Evolutionary conservation across 257 asterid species (phyloP).

Genomic region (Penstemon davidsonii): DNA sequence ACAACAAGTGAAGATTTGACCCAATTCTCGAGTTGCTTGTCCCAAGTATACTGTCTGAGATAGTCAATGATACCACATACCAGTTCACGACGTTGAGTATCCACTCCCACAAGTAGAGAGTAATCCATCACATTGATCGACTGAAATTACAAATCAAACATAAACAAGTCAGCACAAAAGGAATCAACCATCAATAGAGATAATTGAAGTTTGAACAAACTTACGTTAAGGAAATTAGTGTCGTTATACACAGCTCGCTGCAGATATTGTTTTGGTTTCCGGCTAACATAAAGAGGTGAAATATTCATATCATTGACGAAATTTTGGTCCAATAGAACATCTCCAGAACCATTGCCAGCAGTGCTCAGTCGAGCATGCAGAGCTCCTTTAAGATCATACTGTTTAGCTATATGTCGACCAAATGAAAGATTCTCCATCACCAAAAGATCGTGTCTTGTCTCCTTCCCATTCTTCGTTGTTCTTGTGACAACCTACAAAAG

Average conservation of each 20-base stretch:
- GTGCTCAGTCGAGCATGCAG: constrained; percentile 68
- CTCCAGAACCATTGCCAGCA: constrained; percentile 55
- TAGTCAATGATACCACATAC: constrained; percentile 94
- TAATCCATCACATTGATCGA: constrained; percentile 90
- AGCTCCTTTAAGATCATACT: constrained; percentile 92
- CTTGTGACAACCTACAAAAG: constrained; percentile 53
- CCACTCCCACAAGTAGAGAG: constrained; percentile 93
- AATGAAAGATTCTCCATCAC: constrained; percentile 96
- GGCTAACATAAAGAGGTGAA: constrained; percentile 82
- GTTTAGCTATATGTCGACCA: constrained; percentile 61
- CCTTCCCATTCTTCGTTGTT: constrained; percentile 63
- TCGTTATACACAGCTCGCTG: constrained; percentile 97
- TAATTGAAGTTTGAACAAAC: constrained; percentile 23
- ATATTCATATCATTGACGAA: constrained; percentile 82
- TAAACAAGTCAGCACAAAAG: background rate
- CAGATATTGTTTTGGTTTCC: constrained; percentile 70
- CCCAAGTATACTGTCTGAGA: constrained; percentile 98
- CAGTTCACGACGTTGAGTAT: constrained; percentile 63
- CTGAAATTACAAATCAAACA: constrained; percentile 35
- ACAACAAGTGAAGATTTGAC: constrained; percentile 89
- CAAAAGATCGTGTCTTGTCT: constrained; percentile 71
- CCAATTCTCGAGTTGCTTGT: constrained; percentile 91
- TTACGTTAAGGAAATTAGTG: constrained; percentile 77
- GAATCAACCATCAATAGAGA: background rate
- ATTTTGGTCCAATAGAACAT: constrained; percentile 89